phyloP scores from a whole-genome alignment of 176 grass and related monocot species.

The Microstegium vimineum region DNA sequence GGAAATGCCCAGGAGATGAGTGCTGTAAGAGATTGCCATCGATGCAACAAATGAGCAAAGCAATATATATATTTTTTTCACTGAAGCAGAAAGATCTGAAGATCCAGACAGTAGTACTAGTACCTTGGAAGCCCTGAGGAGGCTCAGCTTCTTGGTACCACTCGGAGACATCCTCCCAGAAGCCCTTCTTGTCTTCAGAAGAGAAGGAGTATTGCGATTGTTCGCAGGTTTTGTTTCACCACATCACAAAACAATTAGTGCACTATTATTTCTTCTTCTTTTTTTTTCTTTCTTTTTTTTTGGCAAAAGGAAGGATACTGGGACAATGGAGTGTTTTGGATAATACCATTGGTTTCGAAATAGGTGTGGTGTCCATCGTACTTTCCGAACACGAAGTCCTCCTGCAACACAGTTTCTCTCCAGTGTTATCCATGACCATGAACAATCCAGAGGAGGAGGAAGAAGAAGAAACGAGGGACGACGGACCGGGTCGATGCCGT shows the following conservation, averaged over 20 bases:
- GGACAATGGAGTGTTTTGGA: background rate
- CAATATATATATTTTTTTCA: background rate
- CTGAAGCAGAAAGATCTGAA: background rate
- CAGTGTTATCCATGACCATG: background rate
- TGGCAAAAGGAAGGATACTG: background rate
- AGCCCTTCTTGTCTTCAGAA: conserved; percentile 55
- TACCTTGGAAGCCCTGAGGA: conserved; percentile 90
- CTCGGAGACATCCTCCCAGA: conserved; percentile 60
- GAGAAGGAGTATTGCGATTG: background rate
- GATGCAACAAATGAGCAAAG: conserved; percentile 20
- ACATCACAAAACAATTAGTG: conserved; percentile 34
- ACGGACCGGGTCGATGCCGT: conserved; percentile 62
- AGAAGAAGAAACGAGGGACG: background rate
- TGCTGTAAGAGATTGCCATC: conserved; percentile 43
- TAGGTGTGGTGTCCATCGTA: conserved; percentile 87
- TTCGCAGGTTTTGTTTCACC: conserved; percentile 29
- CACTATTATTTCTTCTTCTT: background rate
- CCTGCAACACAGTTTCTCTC: conserved; percentile 44
- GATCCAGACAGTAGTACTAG: background rate
- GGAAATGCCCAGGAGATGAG: conserved; percentile 91
- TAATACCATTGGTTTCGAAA: conserved; percentile 56
- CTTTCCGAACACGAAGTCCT: conserved; percentile 74
- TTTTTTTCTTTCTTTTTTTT: too few relatives aligned
- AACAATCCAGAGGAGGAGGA: background rate
- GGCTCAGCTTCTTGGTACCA: conserved; percentile 86